Conservation (phyloP, 495 filamentous ascomycete genomes). For the Penicillium lagena region DNA sequence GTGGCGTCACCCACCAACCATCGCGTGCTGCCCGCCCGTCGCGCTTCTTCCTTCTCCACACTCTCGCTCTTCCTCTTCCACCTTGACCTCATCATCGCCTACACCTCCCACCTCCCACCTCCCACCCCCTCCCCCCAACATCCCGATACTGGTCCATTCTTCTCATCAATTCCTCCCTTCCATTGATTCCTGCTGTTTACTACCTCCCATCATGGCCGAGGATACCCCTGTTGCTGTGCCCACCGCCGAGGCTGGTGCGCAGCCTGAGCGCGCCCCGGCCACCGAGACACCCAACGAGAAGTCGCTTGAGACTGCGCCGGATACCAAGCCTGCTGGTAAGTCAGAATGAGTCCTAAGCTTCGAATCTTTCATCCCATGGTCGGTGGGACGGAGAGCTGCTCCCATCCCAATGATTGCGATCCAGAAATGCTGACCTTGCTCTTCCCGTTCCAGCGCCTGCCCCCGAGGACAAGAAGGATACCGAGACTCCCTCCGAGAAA, state of each 20-base stretch:
- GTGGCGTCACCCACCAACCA: conserved; percentile 20
- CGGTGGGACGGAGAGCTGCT: too few relatives aligned
- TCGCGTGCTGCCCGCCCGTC: conserved; percentile 37
- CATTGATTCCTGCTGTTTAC: background rate
- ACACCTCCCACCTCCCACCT: conserved; percentile 18
- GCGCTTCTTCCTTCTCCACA: conserved; percentile 42
- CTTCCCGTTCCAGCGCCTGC: conserved; percentile 16
- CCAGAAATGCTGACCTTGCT: too few relatives aligned
- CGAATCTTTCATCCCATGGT: background rate
- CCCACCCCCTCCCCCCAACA: conserved; percentile 14
- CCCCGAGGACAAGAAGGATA: conserved; percentile 25
- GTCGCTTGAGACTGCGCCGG: conserved; percentile 22
- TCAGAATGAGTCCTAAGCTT: background rate
- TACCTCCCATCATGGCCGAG: conserved; percentile 35
- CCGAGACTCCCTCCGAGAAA: conserved; percentile 21
- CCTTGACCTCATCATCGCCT: background rate
- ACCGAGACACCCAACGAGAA: conserved; percentile 26
- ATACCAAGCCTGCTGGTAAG: conserved; percentile 31
- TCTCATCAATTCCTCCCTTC: background rate
- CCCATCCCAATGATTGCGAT: too few relatives aligned
- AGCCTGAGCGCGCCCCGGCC: conserved; percentile 26
- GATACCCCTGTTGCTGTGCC: conserved; percentile 31
- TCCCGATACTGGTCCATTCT: conserved; percentile 9
- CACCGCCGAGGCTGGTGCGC: conserved; percentile 23
- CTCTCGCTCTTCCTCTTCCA: conserved; percentile 2